Base-by-base conservation (phyloP, 495 filamentous ascomycete species). In the Penicillium verhagenii region DNA sequence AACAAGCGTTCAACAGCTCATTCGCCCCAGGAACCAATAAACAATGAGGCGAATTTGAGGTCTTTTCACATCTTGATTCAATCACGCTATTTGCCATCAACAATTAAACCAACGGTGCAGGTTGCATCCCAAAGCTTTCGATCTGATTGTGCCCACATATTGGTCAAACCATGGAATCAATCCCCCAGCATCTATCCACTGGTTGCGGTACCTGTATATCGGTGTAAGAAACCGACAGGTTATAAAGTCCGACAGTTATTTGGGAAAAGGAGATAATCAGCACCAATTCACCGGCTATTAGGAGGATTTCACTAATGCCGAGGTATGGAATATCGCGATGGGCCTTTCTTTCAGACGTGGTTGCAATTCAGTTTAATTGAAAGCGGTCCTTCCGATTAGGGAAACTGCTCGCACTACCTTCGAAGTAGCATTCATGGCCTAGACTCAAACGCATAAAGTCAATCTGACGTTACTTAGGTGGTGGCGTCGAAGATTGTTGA, bases 401-500 rank as follows among this genome's bases (percentile, higher is more conserved):
- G 37, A 18, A 52, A 52, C 6, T 18, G 38, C 35, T 43, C 38
- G 33, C 25, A 24, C 33, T 21, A n/a, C 10, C 14, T 8, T 37
- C 11, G 26, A 50, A 50, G 23, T 35, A 23, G 31, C 37, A 39
- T 6, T 8, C 6, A 53, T 37, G 61, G 56, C 47, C 65, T 57
- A 68, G 59, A 63, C 59, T 50, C 14, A 26, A 14, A 26, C 40
- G 20, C 39, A n/a, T n/a, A 56, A 51, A 57, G 57, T 68, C 52
- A 68, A 66, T 56, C 57, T 68, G 63, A 68, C 63, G 66, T 64
- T 60, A 19, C n/a, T n/a, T 47, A 14, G 39, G 52, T 49, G 57
- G 61, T 60, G 65, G 62, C 57, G 45, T 47, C 28, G 31, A 35
- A 28, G 29, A 39, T 47, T 20, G 20, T 14, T 38, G 29, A 35